These are phyloP conservation scores for Torulaspora gathmanii DNA, from an alignment of 805 yeast species.

Conservation along the genomic window DNA sequence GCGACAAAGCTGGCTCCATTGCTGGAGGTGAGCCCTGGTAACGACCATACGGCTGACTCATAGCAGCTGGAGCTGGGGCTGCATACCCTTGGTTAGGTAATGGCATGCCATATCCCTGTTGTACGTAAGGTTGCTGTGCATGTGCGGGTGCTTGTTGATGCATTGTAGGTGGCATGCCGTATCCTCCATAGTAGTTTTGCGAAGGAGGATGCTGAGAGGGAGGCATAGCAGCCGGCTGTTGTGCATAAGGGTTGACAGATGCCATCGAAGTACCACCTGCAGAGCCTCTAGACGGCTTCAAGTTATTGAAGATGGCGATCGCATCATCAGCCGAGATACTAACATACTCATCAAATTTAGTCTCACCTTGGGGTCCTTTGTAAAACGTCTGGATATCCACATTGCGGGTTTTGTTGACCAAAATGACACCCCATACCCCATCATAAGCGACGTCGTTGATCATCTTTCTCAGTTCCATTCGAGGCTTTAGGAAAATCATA, in stretches of 20 bases:
- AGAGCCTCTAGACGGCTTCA: conserved; percentile 24
- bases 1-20: conserved; percentile 18
- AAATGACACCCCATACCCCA: conserved; percentile 68
- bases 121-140: conserved; percentile 19
- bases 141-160: conserved; percentile 19
- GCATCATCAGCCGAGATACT: conserved; percentile 65
- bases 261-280: conserved; percentile 12
- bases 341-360: conserved; percentile 78
- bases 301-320: conserved; percentile 38
- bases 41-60: conserved; percentile 26
- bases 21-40: conserved; percentile 16
- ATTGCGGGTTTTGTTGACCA: conserved; percentile 50
- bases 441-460: conserved; percentile 75
- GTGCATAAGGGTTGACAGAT: conserved; percentile 15
- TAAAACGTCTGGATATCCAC: conserved; percentile 74
- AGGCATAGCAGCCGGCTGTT: conserved; percentile 17
- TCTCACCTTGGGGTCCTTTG: conserved; percentile 61
- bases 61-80: conserved; percentile 17
- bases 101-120: conserved; percentile 12
- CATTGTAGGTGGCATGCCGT: conserved; percentile 17
- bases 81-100: conserved; percentile 17
- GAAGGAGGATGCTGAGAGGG: conserved; percentile 26
- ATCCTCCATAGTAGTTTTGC: conserved; percentile 19
- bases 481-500: conserved; percentile 41
- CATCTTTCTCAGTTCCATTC: conserved; percentile 42